These are phyloP conservation scores for Aspergillus baeticus DNA, from an alignment of 495 filamentous ascomycete genomes.

Conservation along the genomic window DNA sequence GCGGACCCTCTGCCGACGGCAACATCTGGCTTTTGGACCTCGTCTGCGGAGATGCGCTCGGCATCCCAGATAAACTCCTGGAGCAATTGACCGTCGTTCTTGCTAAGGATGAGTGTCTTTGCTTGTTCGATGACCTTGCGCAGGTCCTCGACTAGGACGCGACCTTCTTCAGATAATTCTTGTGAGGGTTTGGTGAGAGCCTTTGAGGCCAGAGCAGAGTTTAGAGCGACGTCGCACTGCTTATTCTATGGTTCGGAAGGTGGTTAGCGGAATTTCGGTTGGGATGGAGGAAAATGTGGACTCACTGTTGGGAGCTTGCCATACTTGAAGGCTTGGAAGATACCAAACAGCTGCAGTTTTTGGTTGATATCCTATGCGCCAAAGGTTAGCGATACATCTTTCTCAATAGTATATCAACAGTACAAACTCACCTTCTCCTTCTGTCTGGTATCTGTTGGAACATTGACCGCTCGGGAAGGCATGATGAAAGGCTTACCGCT, in stretches of 20 bases:
- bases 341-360: slow-evolving; percentile 95
- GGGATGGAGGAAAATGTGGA: slow-evolving; percentile 6
- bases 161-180: slow-evolving; percentile 81
- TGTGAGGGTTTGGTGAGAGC: slow-evolving; percentile 68
- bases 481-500: slow-evolving; percentile 29
- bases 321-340: slow-evolving; percentile 79
- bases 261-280: slow-evolving; percentile 8
- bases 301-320: slow-evolving; percentile 91
- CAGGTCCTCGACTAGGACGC: slow-evolving; percentile 71
- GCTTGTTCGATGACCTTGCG: slow-evolving; percentile 83
- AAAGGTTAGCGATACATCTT: slow-evolving; percentile 16
- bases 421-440: slow-evolving; percentile 45
- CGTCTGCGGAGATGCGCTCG: slow-evolving; percentile 62
- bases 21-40: slow-evolving; percentile 56
- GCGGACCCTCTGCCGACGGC: slow-evolving; percentile 73
- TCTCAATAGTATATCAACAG: neutral
- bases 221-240: slow-evolving; percentile 92
- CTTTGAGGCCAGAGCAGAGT: slow-evolving; percentile 71
- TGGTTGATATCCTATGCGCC: slow-evolving; percentile 69
- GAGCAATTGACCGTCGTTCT: slow-evolving; percentile 91
- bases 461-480: slow-evolving; percentile 56
- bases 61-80: slow-evolving; percentile 98
- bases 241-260: slow-evolving; percentile 58
- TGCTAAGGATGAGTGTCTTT: slow-evolving; percentile 83
- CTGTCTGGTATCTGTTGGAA: slow-evolving; percentile 61